Base-by-base conservation (phyloP, 768 basidiomycete species). In the Kwoniella sp. region DNA sequence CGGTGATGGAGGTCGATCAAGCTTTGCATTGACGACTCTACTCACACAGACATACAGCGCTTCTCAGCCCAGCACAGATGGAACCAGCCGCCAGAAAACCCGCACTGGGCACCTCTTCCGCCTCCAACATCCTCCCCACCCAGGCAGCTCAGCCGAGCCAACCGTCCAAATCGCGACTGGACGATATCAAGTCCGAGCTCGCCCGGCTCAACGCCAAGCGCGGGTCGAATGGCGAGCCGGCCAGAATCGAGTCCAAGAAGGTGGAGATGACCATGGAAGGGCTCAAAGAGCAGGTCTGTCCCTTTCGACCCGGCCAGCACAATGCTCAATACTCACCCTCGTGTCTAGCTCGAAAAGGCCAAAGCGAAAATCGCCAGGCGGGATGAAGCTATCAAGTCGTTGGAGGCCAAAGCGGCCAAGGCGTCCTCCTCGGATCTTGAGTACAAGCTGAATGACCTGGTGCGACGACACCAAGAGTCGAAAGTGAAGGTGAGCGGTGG, bases 261-360 rank as follows among this genome's bases (percentile, higher is more conserved):
- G 85, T 58, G 69, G 75, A 46, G 62, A 77, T 62, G 65, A 63
- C 34, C 82, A 83, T 64, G 76, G 75, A 14, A 77, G 68, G 31
- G 83, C 82, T 17, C 87, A 87, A 69, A 78, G 41, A 43, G 41
- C 46, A 63, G 37, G 50, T 46, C 36, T 38, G 50, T 29, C 27
- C 44, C 27, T 6, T 12, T 20, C 12, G 14, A 0, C 22, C 23
- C 14, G 38, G 17, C 27, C 15, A n/a, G n/a, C 9, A 19, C 22
- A 19, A 20, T 23, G 22, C 14, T 23, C 19, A 9, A 5, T 43
- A n/a, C n/a, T n/a, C n/a, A 25, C 5, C 34, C 19, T 3, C 14
- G 6, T 38, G 22, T n/a, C 2, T 39, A 67, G 65, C 39, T 67
- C 11, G 53, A 59, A 17, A 53, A 33, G 25, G 57, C 59, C 2